Evolutionary conservation across 2,329 filamentous ascomycete genomes (phyloP).

Genomic region (Xylaria multiplex): DNA sequence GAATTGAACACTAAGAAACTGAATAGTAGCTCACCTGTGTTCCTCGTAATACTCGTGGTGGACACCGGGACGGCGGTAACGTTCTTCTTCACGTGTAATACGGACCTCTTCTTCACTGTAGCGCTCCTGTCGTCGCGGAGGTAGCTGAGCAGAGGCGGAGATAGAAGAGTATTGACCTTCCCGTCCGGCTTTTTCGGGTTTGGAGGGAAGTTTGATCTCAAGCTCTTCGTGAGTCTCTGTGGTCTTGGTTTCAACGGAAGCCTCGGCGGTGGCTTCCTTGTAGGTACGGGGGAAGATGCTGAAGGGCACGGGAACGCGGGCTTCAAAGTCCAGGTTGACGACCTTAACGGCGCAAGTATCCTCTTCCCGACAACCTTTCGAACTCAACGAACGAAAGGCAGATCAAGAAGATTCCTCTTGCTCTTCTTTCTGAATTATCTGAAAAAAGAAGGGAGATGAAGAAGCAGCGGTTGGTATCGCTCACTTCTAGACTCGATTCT

Average conservation of each 20-base stretch:
- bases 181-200: conserved; percentile 88
- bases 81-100: conserved; percentile 82
- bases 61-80: conserved; percentile 76
- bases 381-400: conserved; percentile 65
- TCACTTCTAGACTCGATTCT: conserved; percentile 52
- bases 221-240: conserved; percentile 86
- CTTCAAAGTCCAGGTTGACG: conserved; percentile 99
- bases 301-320: conserved; percentile 98
- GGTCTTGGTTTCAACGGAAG: conserved; percentile 57
- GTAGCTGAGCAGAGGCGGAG: conserved; percentile 69
- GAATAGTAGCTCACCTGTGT: conserved; percentile 54
- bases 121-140: conserved; percentile 71
- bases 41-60: conserved; percentile 66
- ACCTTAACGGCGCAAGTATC: conserved; percentile 68
- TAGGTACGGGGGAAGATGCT: conserved; percentile 99
- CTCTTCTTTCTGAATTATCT: conserved; percentile 64
- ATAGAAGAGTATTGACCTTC: conserved; percentile 91
- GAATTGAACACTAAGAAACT: no score
- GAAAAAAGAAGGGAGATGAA: conserved; percentile 53
- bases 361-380: conserved; percentile 59
- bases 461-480: conserved; percentile 49
- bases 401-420: conserved; percentile 72
- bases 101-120: conserved; percentile 85
- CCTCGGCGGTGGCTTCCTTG: conserved; percentile 68
- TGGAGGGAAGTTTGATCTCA: conserved; percentile 76